Conservation (phyloP, 306 rosid genomes). For the Astragalus glycyphyllos region DNA sequence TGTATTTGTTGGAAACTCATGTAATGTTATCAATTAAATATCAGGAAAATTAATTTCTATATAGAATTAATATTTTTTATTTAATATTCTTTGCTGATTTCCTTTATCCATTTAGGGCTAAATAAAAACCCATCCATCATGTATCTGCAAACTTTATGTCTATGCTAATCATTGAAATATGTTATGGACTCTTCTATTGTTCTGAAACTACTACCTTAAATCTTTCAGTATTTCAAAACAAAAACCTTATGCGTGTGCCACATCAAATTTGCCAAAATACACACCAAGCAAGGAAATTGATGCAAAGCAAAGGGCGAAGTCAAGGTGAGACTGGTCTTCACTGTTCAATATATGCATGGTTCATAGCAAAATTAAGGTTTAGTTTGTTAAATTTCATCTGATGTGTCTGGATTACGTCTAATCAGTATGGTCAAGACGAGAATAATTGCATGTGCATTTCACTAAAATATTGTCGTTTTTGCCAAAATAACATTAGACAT, state of each 20-base stretch:
- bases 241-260: slow-evolving; percentile 93
- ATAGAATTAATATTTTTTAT: slow-evolving; percentile 14
- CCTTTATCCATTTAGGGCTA: neutral
- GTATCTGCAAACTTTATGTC: neutral
- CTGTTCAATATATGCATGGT: slow-evolving; percentile 17
- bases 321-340: slow-evolving; percentile 65
- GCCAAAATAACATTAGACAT: slow-evolving; percentile 11
- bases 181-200: slow-evolving; percentile 25
- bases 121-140: slow-evolving; percentile 13
- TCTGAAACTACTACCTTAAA: slow-evolving; percentile 36
- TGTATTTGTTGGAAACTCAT: slow-evolving; percentile 32
- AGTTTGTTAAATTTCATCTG: neutral
- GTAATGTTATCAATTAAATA: slow-evolving; percentile 18
- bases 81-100: neutral
- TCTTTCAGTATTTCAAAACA: slow-evolving; percentile 75
- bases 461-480: no score
- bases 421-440: slow-evolving; percentile 17
- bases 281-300: slow-evolving; percentile 98
- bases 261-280: slow-evolving; percentile 81
- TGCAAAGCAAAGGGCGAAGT: slow-evolving; percentile 81
- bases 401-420: slow-evolving; percentile 23
- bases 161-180: slow-evolving; percentile 30
- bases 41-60: slow-evolving; percentile 15
- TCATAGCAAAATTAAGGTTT: slow-evolving; percentile 24
- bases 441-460: slow-evolving; percentile 20